Base-by-base conservation (phyloP, 768 basidiomycete genomes). In the Rhodotorula toruloides region DNA sequence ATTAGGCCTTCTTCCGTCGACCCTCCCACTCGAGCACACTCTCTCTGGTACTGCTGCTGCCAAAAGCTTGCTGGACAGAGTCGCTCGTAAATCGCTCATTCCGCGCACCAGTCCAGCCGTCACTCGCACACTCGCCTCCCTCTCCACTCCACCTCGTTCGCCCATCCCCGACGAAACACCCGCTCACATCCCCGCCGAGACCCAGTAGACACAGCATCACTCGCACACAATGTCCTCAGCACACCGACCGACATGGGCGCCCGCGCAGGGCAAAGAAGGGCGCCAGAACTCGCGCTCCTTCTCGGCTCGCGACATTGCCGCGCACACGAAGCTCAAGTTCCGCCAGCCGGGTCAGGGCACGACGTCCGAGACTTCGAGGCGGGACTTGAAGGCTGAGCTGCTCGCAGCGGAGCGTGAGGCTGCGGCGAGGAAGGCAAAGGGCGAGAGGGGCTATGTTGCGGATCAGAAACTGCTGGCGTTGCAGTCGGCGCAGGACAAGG, bases 251-350 rank as follows among this genome's bases (percentile, higher is more conserved):
- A 93, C 90, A 84, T 98, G 93, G 93, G 90, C 93, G 72, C 94
- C 94, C 3, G 92, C 93, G 0, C 90, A 93, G 78, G 94, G 90
- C 40, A 85, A 86, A 73, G 91, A 96, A 79, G 86, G 91, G 67
- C 91, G 90, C 77, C 88, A 89, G 7, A 91, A 90, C 63, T 92
- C 91, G 57, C 85, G 90, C 64, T 91, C 94, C 76, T 91, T 87
- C 80, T 94, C 91, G 9, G 87, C 90, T 75, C 85, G 89, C 68
- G 91, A 96, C 77, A 88, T 97, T 84, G 90, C 94, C 11, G 83
- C 90, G 4, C 89, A 97, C 77, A 99, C 94, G 3, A 94, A 96
- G 79, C 87, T 99, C 73, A 99, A 99, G 81, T 99, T 99, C 80
- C 86, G 94, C 86, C 89, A 96, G 82, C 84, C 88, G 5, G 94